Percentiles rank a stretch among this genome's conserved stretches.
These are phyloP conservation scores for Pistacia atlantica DNA, from an alignment of 345 rosid species.

Conservation along the genomic window DNA sequence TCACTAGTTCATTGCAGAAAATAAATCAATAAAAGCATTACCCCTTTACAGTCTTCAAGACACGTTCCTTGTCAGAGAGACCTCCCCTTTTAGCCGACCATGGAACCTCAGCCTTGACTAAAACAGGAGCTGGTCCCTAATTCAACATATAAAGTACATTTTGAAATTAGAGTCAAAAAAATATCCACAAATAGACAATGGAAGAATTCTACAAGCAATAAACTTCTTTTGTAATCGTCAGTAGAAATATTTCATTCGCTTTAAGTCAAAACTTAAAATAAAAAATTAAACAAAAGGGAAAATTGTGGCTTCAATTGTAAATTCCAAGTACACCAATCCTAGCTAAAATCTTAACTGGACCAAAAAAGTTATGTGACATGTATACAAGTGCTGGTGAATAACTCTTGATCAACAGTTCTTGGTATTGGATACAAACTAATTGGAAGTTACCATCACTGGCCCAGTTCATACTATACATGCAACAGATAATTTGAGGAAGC, in stretches of 20 bases:
- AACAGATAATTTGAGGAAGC: neutral
- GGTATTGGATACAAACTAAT: neutral
- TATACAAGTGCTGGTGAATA: neutral
- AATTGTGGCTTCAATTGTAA: neutral
- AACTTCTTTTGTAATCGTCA: too few species aligned
- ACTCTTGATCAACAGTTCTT: neutral
- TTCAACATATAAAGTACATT: neutral
- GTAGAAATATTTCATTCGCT: too few species aligned
- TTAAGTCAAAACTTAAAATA: neutral
- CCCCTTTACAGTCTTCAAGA: slow-evolving; percentile 89
- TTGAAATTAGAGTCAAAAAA: slow-evolving; percentile 4
- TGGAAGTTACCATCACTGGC: neutral
- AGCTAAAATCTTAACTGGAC: neutral
- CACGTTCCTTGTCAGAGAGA: slow-evolving; percentile 81
- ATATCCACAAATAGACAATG: neutral
- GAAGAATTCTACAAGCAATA: slow-evolving; percentile 6
- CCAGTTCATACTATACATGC: neutral
- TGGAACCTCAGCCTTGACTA: slow-evolving; percentile 88
- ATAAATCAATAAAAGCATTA: slow-evolving; percentile 30
- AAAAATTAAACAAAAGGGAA: neutral
- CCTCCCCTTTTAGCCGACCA: slow-evolving; percentile 84
- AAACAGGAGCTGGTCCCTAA: slow-evolving; percentile 57
- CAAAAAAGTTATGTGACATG: neutral
- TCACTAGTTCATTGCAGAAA: neutral
- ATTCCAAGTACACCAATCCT: neutral